phyloP scores from a whole-genome alignment of 352 stramenopile genomes.

The Pythium apleroticum region DNA sequence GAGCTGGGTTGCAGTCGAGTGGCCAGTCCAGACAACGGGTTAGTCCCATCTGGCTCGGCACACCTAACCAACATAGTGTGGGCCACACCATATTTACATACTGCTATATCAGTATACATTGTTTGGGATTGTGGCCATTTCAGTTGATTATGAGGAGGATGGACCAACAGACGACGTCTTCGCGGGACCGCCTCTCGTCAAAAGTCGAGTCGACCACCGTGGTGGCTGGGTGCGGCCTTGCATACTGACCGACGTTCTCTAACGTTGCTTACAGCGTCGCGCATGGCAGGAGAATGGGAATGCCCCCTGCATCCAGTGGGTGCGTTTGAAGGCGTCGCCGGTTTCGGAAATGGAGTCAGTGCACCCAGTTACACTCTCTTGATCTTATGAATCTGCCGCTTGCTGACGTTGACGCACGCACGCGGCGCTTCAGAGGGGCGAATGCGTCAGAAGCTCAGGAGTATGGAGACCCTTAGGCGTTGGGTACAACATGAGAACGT shows the following conservation, averaged over 20 bases:
- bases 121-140: not conserved
- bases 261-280: not conserved
- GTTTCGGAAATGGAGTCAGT: not conserved
- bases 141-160: conserved; percentile 5
- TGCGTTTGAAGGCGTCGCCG: not conserved
- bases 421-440: not conserved
- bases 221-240: too few species aligned
- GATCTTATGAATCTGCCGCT: not conserved
- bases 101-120: not conserved
- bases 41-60: not conserved
- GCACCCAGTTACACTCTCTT: not conserved
- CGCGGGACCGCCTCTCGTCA: not conserved
- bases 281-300: not conserved
- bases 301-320: not conserved
- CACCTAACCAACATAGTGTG: not conserved
- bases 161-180: not conserved
- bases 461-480: not conserved
- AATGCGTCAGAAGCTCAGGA: not conserved
- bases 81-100: not conserved
- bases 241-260: not conserved
- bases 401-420: not conserved
- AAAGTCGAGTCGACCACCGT: conserved; percentile 1
- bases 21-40: not conserved
- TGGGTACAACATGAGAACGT: too few species aligned
- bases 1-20: not conserved